Evolutionary conservation across 2,329 filamentous ascomycete species (phyloP).

Genomic region (Arthrobotrys conoides): DNA sequence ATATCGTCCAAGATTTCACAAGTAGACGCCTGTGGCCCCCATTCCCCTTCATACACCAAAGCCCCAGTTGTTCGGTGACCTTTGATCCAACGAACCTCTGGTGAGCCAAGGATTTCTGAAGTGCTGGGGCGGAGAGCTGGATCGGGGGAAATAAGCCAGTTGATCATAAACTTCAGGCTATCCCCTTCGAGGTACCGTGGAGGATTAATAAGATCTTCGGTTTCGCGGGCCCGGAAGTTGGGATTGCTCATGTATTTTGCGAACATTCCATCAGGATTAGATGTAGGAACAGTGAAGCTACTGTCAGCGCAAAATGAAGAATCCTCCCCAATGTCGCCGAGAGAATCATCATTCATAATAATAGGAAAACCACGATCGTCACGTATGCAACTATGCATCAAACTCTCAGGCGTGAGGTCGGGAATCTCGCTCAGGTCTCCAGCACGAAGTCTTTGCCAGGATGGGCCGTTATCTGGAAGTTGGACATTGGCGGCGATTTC

Average conservation of each 20-base stretch:
- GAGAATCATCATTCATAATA: constrained; percentile 64
- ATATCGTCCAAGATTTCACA: constrained; percentile 75
- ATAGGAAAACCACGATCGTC: constrained; percentile 81
- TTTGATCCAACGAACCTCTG: constrained; percentile 85
- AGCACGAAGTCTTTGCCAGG: constrained; percentile 89
- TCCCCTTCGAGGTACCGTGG: constrained; percentile 92
- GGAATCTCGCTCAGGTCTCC: constrained; percentile 92
- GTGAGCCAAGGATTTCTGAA: constrained; percentile 79
- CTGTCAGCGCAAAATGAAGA: constrained; percentile 47
- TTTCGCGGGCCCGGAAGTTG: constrained; percentile 62
- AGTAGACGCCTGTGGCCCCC: constrained; percentile 82
- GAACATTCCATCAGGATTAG: constrained; percentile 45
- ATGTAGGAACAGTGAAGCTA: constrained; percentile 48
- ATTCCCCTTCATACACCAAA: constrained; percentile 96
- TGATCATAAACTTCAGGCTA: constrained; percentile 86
- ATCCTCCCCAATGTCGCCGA: constrained; percentile 64
- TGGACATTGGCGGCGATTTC: constrained; percentile 95
- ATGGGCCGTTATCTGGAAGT: constrained; percentile 90
- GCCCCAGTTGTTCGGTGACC: constrained; percentile 84
- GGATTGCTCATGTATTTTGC: constrained; percentile 55
- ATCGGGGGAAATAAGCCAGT: constrained; percentile 86
- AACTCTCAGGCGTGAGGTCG: constrained; percentile 83
- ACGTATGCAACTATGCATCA: constrained; percentile 76
- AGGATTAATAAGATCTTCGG: constrained; percentile 76
- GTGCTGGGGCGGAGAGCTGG: constrained; percentile 81